Conservation (phyloP, 1,284 basidiomycete species). For the Cutaneotrichosporon sp. region DNA sequence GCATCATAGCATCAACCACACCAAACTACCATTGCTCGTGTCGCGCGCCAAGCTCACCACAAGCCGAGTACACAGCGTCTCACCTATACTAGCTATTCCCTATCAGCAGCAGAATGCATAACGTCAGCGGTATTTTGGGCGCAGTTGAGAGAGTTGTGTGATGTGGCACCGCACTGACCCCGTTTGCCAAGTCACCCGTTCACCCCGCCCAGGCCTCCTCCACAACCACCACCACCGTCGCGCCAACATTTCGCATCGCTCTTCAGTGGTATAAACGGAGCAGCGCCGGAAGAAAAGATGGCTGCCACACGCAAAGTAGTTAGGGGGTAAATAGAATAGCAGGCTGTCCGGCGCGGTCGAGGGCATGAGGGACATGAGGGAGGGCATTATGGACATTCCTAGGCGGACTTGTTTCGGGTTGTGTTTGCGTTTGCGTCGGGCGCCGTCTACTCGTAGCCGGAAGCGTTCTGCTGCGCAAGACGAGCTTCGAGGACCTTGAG, state of each 20-base stretch:
- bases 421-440: neutral
- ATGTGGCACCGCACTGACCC: neutral
- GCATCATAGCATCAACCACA: constrained; percentile 1
- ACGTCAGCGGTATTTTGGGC: neutral
- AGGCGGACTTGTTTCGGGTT: constrained; percentile 5
- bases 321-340: constrained; percentile 13
- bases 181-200: neutral
- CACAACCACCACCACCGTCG: neutral
- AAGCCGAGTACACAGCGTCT: neutral
- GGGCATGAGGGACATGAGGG: constrained; percentile 15
- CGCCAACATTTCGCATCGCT: constrained; percentile 2
- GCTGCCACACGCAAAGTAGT: constrained; percentile 3
- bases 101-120: constrained; percentile 4
- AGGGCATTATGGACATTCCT: constrained; percentile 26
- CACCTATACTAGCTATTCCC: neutral
- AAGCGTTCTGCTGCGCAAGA: constrained; percentile 31
- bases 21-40: neutral
- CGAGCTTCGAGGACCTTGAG: constrained; percentile 54
- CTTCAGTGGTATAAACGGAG: constrained; percentile 13
- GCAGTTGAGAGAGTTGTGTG: neutral
- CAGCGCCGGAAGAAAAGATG: neutral
- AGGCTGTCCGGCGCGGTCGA: constrained; percentile 12
- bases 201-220: neutral
- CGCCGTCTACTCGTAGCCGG: constrained; percentile 18
- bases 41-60: neutral